phyloP scores from a whole-genome alignment of 306 rosid genomes.

The Quercus berberidifolia region DNA sequence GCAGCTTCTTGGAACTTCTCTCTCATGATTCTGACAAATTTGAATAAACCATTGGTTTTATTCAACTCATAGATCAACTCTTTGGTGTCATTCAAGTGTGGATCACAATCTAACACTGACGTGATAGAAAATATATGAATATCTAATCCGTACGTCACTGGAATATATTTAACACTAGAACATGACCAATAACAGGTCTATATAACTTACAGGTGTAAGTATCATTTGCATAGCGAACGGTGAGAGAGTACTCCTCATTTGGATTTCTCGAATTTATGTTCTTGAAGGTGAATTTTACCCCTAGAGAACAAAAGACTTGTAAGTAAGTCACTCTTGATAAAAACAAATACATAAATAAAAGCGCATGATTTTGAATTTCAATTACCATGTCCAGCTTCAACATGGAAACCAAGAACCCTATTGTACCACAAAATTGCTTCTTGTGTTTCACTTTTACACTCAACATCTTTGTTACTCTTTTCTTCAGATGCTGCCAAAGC shows the following conservation, averaged over 20 bases:
- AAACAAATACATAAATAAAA: background rate
- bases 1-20: conserved; percentile 66
- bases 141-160: conserved; percentile 11
- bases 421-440: conserved; percentile 84
- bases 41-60: conserved; percentile 74
- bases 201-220: conserved; percentile 64
- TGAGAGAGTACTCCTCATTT: conserved; percentile 57
- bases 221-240: conserved; percentile 58
- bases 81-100: conserved; percentile 47
- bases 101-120: conserved; percentile 77
- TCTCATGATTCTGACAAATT: conserved; percentile 82
- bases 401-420: conserved; percentile 65
- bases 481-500: conserved; percentile 57
- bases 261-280: conserved; percentile 50
- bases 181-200: conserved; percentile 1
- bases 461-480: conserved; percentile 31
- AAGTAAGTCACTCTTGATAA: conserved; percentile 14
- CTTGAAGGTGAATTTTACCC: conserved; percentile 79
- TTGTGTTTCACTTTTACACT: conserved; percentile 41
- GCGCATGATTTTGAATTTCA: conserved; percentile 8
- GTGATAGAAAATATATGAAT: background rate
- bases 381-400: conserved; percentile 89
- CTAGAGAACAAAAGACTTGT: conserved; percentile 34
- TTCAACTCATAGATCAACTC: conserved; percentile 67
- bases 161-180: conserved; percentile 15